Base-by-base conservation (phyloP, 306 rosid species). In the Lotus japonicus region DNA sequence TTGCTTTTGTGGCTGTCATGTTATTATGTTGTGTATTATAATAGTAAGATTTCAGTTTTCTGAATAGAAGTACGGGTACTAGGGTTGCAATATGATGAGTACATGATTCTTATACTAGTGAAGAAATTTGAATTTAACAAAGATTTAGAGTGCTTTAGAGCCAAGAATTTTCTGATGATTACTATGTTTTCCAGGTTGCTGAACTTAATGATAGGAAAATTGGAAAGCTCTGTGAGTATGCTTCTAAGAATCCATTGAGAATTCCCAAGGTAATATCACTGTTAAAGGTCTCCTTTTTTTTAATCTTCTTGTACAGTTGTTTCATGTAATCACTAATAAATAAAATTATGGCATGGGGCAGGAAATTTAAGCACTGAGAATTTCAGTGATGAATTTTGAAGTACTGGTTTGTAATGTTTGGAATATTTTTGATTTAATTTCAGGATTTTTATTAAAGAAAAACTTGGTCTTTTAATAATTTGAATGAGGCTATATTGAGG, bases 221-320 rank as follows among this genome's bases (percentile, higher is more conserved):
- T 49, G 83, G 78, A 70, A 82, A 82, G 73, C 72, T 82, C 41
- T 82, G 86, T 31, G 86, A 82, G 16, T 82, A 82, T 74, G 80
- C 83, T 68, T 74, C 66, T 14, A 78, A 55, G 71, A 82, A 82
- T 66, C 78, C 81, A 4, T 44, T 82, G 76, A 78, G 86, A 78
- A 82, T 82, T 82, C 86, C 86, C 36, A 78, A 78, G 86, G 86
- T 82, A 65, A 41, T 44, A n/a, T 45, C 58, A 19, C 65, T 26
- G 50, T 13, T 13, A 18, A 62, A 49, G 58, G 19, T 68, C 36
- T 55, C 19, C 33, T 50, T 39, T 28, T 38, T 43, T 43, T 73
- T 48, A 38, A 9, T 7, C 16, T 71, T 71, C 19, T 54, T 64
- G 61, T 60, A 42, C 63, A 39, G 26, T 68, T 56, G 61, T 66